Percentiles rank a stretch among this genome's conserved stretches.
phyloP scores from a whole-genome alignment of 257 asterid genomes.

The Scutellaria barbata region DNA sequence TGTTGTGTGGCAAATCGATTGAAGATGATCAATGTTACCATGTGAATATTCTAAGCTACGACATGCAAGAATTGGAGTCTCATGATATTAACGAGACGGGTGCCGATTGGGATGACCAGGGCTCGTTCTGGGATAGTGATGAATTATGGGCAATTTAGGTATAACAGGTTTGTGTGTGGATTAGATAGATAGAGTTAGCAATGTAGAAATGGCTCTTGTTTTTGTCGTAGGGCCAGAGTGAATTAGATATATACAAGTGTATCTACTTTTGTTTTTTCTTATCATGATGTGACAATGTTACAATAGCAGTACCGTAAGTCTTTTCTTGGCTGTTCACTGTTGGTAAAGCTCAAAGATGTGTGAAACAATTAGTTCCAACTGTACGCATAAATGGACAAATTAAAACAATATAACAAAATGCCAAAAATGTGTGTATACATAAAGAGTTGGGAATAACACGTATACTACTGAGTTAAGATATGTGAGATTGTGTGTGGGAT shows the following conservation, averaged over 20 bases:
- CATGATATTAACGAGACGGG: conserved; percentile 51
- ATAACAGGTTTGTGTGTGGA: conserved; percentile 31
- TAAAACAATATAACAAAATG: too few species aligned
- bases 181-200: background rate
- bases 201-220: conserved; percentile 35
- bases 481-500: too few species aligned
- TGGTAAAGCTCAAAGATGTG: too few species aligned
- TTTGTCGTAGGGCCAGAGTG: conserved; percentile 33
- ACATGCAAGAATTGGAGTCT: conserved; percentile 42
- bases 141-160: conserved; percentile 65
- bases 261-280: background rate
- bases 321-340: background rate
- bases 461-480: too few species aligned
- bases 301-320: background rate
- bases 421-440: too few species aligned
- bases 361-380: too few species aligned
- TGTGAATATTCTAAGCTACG: conserved; percentile 44
- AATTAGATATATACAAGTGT: background rate
- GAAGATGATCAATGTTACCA: conserved; percentile 40
- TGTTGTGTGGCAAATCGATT: conserved; percentile 26
- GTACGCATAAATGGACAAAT: too few species aligned
- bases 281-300: too few species aligned
- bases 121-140: conserved; percentile 63
- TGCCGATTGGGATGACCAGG: conserved; percentile 57
- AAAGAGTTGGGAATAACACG: too few species aligned